Conservation (phyloP, 305 asterid genomes). For the Fraxinus dipetala region DNA sequence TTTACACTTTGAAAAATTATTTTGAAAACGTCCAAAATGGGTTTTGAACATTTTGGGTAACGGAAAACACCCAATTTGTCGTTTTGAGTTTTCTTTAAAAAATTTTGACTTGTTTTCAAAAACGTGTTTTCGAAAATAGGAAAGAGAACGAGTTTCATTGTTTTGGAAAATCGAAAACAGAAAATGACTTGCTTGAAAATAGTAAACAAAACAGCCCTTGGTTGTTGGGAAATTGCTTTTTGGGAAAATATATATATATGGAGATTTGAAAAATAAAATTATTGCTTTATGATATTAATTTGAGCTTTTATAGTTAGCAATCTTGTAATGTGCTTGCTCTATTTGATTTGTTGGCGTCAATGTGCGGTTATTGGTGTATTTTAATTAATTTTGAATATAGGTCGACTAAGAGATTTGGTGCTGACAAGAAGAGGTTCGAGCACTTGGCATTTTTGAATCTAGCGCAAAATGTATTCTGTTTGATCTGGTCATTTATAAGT, state of each 20-base stretch:
- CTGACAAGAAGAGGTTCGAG: constrained; percentile 88
- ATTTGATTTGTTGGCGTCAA: not conserved
- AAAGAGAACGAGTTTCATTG: too few relatives aligned
- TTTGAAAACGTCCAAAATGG: too few relatives aligned
- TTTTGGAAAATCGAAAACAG: too few relatives aligned
- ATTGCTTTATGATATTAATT: not conserved
- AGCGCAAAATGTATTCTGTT: constrained; percentile 83
- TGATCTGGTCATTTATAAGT: constrained; percentile 89
- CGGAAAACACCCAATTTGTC: too few relatives aligned
- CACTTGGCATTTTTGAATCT: constrained; percentile 92
- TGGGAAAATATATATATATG: not conserved
- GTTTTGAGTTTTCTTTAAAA: too few relatives aligned
- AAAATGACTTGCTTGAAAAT: too few relatives aligned
- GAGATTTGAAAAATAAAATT: not conserved
- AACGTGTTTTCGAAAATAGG: too few relatives aligned
- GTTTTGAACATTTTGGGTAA: too few relatives aligned
- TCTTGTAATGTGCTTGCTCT: not conserved
- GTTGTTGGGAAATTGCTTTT: not conserved
- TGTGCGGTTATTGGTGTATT: not conserved
- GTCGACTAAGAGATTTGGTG: constrained; percentile 85
- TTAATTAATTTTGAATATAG: constrained; percentile 34
- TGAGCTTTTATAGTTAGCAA: not conserved
- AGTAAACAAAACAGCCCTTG: not conserved
- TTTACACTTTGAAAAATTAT: too few relatives aligned
- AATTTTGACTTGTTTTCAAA: too few relatives aligned